Percentiles rank a stretch among this genome's conserved stretches.
Conservation (phyloP, 495 filamentous ascomycete species). For the Talaromyces trachyspermus region DNA sequence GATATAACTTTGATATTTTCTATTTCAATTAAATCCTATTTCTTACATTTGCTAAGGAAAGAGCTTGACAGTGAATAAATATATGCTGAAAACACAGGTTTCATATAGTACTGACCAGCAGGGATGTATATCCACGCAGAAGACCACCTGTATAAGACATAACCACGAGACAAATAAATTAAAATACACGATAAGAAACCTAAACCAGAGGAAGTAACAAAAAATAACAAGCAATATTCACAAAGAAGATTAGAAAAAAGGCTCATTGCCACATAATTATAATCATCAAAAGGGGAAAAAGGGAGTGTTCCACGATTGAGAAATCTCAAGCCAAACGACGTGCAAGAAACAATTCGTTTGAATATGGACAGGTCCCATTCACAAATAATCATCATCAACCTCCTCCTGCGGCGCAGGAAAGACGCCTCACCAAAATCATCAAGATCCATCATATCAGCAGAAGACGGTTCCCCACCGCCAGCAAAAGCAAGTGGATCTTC, state of each 20-base stretch:
- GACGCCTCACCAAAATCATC: constrained; percentile 37
- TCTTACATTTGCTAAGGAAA: no score
- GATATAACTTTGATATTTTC: no score
- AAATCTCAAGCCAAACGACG: not conserved
- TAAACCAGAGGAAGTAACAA: not conserved
- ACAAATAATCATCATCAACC: constrained; percentile 30
- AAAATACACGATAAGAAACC: not conserved
- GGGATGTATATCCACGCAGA: no score
- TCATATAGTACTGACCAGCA: no score
- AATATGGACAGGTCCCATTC: constrained; percentile 8
- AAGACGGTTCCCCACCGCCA: no score
- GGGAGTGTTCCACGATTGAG: no score
- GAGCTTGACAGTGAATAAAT: not conserved
- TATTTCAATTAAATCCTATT: no score
- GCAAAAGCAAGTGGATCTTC: constrained; percentile 6
- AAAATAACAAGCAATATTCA: constrained; percentile 1
- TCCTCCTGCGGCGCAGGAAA: constrained; percentile 38
- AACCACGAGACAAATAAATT: not conserved
- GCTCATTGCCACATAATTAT: constrained; percentile 20
- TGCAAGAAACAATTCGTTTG: not conserved
- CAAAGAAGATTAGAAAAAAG: constrained; percentile 3
- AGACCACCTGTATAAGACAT: not conserved
- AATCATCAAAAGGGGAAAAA: no score
- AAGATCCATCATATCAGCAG: constrained; percentile 28
- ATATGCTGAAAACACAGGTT: not conserved